Evolutionary conservation across 495 filamentous ascomycete genomes (phyloP).

Genomic region (Cladorrhinum samala): DNA sequence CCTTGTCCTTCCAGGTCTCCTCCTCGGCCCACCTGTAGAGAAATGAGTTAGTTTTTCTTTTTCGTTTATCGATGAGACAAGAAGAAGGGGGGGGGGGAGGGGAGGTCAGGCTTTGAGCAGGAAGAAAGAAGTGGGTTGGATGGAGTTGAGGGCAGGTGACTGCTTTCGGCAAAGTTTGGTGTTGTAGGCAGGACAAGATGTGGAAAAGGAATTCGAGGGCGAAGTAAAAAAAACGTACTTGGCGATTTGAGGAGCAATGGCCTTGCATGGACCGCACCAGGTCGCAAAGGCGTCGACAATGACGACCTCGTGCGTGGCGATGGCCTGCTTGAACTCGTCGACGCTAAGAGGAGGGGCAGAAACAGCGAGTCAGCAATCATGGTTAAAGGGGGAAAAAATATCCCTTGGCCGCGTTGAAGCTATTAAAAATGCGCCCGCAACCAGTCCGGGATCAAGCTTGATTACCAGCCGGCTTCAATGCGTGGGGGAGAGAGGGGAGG

Average conservation of each 20-base stretch:
- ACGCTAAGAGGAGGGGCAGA: conserved; percentile 42
- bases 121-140: too few relatives aligned
- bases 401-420: too few relatives aligned
- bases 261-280: conserved; percentile 96
- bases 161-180: too few relatives aligned
- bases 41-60: background rate
- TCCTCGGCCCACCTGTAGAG: conserved; percentile 47
- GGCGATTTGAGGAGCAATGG: conserved; percentile 68
- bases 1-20: conserved; percentile 38
- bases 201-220: too few relatives aligned
- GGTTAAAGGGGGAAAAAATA: too few relatives aligned
- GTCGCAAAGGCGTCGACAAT: conserved; percentile 81
- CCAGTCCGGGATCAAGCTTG: too few relatives aligned
- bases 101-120: too few relatives aligned
- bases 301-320: conserved; percentile 53
- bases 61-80: background rate
- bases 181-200: too few relatives aligned
- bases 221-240: too few relatives aligned
- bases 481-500: background rate
- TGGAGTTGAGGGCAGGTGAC: too few relatives aligned
- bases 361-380: background rate
- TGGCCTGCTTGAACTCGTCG: conserved; percentile 53
- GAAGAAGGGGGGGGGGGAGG: background rate
- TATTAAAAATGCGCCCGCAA: too few relatives aligned
- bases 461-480: too few relatives aligned